Evolutionary conservation across 2,329 filamentous ascomycete species (phyloP), one percentile per base, ranked within the genome.

Genomic region (Aureobasidium pullulans): DNA sequence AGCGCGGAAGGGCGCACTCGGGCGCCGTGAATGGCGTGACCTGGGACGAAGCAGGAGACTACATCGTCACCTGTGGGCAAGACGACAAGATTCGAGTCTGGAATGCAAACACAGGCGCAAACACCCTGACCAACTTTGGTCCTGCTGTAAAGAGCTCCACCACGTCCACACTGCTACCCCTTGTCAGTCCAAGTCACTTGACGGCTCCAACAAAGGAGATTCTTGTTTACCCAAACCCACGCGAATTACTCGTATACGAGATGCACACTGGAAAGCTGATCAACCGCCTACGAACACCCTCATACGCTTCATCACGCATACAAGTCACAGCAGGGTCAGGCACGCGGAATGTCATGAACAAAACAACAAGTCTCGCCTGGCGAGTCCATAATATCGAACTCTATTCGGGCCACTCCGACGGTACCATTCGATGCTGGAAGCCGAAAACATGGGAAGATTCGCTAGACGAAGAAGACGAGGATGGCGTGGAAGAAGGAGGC

Each of bases 51-150:
- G 86, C 90, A 68, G 90, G 90, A 0, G 78, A 77, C 13, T 86
- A 88, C 69, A 79, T 97, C 16, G 79, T 96, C 11, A 90, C 88
- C 0, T 82, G 89, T 1, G 92, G 91, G 0, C 88, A 95, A 60
- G 94, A 97, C 70, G 81, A 89, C 50, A 84, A 87, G 8, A 86
- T 97, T 63, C 83, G 92, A 4, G 89, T 96, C 1, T 97, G 93
- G 93, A 83, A 96, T 69, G 84, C 88, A 1, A 79, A 79, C 0
- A 89, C 84, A 0, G 90, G 91, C 2, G 87, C 87, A 16, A 96
- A 97, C 71, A 95, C 89, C 0, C 82, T 96, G 6, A 89, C 88
- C 0, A 92, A 87, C 70, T 97, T 96, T 69, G 91, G 91, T 0
- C 89, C 92, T 0, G 80, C 85, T 31, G 80, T 96, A 42, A 87